Base-by-base conservation (phyloP, 192 early-diverging fungal genomes). In the Podila epicladia region DNA sequence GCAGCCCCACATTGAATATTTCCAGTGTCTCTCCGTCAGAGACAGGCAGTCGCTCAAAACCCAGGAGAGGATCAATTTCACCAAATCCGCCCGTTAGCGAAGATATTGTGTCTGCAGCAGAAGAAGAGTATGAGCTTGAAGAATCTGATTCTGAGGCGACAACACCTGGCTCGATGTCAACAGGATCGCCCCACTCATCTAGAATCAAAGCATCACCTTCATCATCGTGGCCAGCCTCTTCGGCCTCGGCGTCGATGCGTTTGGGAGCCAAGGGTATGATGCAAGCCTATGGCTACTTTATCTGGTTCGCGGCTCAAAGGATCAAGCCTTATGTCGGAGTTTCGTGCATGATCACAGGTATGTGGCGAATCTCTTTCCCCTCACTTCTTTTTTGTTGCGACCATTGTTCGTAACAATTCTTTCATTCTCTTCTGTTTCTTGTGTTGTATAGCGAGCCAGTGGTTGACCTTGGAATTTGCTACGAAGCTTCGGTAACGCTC, bases 251-350 rank as follows among this genome's bases (percentile, higher is more conserved):
- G 49, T 22, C 69, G 7, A 29, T 55, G 49, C 38, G 53, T 31
- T 29, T 64, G 2, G 65, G 58, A 6, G 51, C 75, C 22, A 82
- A 82, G 58, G 84, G 84, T 48, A 87, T 87, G 35, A 88, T 84
- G 62, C 89, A 90, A 32, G 89, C 84, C 0, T 90, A 90, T 73
- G 80, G 85, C 22, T 90, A 90, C 38, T 90, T 90, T 67, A 84
- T 90, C 26, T 88, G 87, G 87, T 80, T 90, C 38, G 87, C 83
- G 35, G 75, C 88, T 5, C 87, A 90, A 58, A 65, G 89, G 24
- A 73, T 82, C 55, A 77, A 85, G 33, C 82, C 83, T 35, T 60
- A 63, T 5, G 48, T 51, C 51, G 89, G 89, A 5, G 77, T 86
- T 26, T 60, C 85, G 15, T 90, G 89, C 64, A 82, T 89, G 58